These are phyloP conservation scores for Phialocephala sp. DNA, from an alignment of 2,329 filamentous ascomycete species.

Conservation along the genomic window DNA sequence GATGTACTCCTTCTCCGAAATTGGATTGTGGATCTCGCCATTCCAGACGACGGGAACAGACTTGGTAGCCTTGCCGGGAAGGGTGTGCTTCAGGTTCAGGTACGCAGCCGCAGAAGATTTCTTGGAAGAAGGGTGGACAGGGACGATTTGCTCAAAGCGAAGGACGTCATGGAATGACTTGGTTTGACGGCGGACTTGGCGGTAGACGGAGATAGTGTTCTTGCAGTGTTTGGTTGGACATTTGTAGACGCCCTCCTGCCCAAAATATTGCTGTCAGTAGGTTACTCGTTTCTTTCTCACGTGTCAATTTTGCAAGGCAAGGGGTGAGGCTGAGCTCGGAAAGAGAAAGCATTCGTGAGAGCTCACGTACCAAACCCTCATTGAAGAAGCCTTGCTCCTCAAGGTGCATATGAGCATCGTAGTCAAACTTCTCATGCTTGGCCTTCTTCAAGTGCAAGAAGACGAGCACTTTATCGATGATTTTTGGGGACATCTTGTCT, in stretches of 20 bases:
- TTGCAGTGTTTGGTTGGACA: constrained; percentile 3
- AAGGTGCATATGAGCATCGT: constrained; percentile 6
- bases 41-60: not conserved
- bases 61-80: not conserved
- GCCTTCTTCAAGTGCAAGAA: not conserved
- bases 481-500: not conserved
- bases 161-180: constrained; percentile 2
- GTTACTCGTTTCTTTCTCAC: not conserved
- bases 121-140: not conserved
- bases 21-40: not conserved
- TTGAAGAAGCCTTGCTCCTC: constrained; percentile 5
- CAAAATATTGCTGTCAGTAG: not conserved
- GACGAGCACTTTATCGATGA: not conserved
- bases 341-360: not conserved
- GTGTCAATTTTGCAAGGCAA: not conserved
- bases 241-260: constrained; percentile 2
- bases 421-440: constrained; percentile 2
- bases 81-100: not conserved
- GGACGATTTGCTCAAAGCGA: constrained; percentile 4
- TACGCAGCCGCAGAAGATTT: not conserved
- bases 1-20: not conserved
- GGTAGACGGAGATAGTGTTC: constrained; percentile 7
- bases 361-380: constrained; percentile 1
- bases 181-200: constrained; percentile 6
- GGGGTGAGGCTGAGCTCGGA: not conserved